These are phyloP conservation scores for Ochromonadaceae sp. DNA, from an alignment of 352 stramenopile species.

Conservation along the genomic window DNA sequence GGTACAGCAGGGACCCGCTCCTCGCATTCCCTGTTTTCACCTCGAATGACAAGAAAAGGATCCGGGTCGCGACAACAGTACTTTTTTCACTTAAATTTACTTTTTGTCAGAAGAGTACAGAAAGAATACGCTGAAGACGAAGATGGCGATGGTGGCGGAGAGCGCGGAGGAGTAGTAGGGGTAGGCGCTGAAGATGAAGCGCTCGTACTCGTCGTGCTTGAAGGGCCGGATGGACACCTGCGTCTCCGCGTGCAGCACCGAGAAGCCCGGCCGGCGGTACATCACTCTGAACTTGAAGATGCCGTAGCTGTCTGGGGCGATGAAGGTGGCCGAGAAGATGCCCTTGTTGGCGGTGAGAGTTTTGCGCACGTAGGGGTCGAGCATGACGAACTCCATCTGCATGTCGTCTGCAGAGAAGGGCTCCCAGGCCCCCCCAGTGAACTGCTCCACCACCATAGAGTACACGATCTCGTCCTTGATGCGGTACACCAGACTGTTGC, in stretches of 20 bases:
- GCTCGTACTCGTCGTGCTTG: slow-evolving; percentile 86
- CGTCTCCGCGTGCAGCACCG: slow-evolving; percentile 59
- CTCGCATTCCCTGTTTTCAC: no score
- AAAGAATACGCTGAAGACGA: slow-evolving; percentile 70
- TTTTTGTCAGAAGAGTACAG: slow-evolving; percentile 43
- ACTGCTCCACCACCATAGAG: slow-evolving; percentile 67
- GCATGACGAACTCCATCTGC: slow-evolving; percentile 85
- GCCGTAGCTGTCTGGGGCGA: slow-evolving; percentile 67
- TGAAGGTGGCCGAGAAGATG: slow-evolving; percentile 60
- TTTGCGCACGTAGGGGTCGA: slow-evolving; percentile 72
- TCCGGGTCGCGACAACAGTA: no score
- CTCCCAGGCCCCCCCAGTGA: slow-evolving; percentile 33
- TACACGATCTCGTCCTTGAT: slow-evolving; percentile 81
- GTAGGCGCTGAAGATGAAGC: slow-evolving; percentile 73
- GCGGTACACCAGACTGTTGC: slow-evolving; percentile 73
- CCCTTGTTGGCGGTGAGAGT: slow-evolving; percentile 44
- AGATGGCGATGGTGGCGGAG: slow-evolving; percentile 69
- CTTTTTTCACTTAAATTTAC: no score
- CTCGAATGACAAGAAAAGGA: no score
- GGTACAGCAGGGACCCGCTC: no score
- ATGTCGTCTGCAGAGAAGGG: slow-evolving; percentile 48
- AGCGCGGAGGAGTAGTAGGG: slow-evolving; percentile 78
- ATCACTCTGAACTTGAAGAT: slow-evolving; percentile 81
- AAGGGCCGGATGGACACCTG: slow-evolving; percentile 76
- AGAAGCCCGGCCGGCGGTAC: slow-evolving; percentile 65